phyloP scores from a whole-genome alignment of 169 alveolate genomes.

The Besnoitia besnoiti region DNA sequence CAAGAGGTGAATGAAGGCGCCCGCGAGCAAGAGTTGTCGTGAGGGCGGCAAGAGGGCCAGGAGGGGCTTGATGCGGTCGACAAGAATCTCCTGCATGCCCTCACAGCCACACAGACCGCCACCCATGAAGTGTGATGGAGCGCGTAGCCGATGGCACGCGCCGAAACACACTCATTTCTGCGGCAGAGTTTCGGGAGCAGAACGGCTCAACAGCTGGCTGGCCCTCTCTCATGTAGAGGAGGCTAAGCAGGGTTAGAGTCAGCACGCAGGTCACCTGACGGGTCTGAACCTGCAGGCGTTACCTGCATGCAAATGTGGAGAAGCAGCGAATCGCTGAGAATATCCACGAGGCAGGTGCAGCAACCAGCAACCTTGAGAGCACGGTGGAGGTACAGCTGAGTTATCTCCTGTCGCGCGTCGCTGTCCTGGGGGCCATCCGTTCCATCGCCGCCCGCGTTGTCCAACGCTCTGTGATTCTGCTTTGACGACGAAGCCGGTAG shows the following conservation, averaged over 20 bases:
- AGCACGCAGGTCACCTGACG: no score
- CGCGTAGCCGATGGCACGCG: no score
- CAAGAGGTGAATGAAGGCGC: conserved; percentile 13
- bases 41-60: conserved; percentile 6
- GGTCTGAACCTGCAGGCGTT: not conserved
- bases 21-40: not conserved
- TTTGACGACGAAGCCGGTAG: not conserved
- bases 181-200: no score
- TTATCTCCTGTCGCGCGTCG: not conserved
- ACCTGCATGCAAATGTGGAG: conserved; percentile 45
- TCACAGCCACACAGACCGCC: no score
- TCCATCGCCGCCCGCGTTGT: not conserved
- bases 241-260: no score
- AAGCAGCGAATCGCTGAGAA: conserved; percentile 30
- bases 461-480: not conserved
- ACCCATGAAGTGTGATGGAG: no score
- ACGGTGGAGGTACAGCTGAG: not conserved
- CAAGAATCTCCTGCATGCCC: conserved; percentile 31
- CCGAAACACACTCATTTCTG: no score
- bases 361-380: not conserved
- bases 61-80: conserved; percentile 16
- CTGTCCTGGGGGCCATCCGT: not conserved
- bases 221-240: no score
- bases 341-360: conserved; percentile 8
- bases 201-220: no score